Base-by-base conservation (phyloP, 1,284 basidiomycete genomes). In the Mycena citricolor region DNA sequence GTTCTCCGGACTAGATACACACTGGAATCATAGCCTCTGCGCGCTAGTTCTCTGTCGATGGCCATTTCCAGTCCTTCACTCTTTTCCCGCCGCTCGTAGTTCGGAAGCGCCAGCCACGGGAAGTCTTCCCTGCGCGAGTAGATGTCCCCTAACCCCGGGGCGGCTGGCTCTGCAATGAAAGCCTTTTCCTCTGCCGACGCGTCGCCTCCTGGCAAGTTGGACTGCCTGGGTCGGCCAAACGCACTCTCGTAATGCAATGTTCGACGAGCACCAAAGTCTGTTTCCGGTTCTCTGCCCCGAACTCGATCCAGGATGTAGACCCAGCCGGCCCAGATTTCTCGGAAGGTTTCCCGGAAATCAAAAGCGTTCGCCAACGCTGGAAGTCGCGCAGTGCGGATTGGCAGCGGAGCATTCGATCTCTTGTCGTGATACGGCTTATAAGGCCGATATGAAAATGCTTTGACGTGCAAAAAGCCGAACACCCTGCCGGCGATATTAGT, bases 401-500 rank as follows among this genome's bases (percentile, higher is more conserved):
- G 61, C 29, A 59, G 56, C 1, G 63, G 55, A 4, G 56, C 60
- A 21, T 59, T 61, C 2, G 64, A 60, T 12, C 56, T 51, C 11
- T 59, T 59, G 22, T 51, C 47, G 43, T 61, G 48, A 23, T 56
- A 50, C 16, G 62, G 62, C 23, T 66, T 65, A 61, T 87, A 89
- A 0, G 77, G 75, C 50, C 76, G 74, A 63, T 90, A 90, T 11
- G 78, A 77, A 67, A 89, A 91, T 1, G 86, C 86, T 35, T 74
- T 73, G 63, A 91, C 70, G 61, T 91, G 87, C 5, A 89, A 60
- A 40, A 87, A 76, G 3, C 79, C 82, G 55, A 87, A 84, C 21
- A 81, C 48, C 59, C 79, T 83, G 53, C 20, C 36, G 24, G 21
- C 42, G 8, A 29, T 38, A 33, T 56, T 35, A 55, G 38, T 31